Evolutionary conservation across 1,139 yeast species (phyloP), one percentile per base, ranked within the genome.

Genomic region (Magnusiomyces starmeri): DNA sequence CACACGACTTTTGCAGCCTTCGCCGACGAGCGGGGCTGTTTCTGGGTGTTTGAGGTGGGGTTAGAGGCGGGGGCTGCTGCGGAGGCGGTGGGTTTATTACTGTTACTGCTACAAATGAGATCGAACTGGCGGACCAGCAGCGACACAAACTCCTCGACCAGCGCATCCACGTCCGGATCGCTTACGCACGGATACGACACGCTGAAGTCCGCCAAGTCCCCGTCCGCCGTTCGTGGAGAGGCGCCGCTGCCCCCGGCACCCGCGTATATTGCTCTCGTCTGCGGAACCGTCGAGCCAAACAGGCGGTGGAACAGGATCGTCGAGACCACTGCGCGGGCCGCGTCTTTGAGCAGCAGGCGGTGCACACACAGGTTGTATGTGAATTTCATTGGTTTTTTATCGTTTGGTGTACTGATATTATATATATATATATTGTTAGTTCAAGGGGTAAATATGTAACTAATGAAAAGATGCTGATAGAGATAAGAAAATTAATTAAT

Each of bases 271-370:
- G 73, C 76, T 1, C 64, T 68, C 1, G 76, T 75, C 25, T 71
- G 65, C 1, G 94, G 90, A 1, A 70, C 67, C 26, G 83, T 72
- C 1, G 83, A 77, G 0, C 90, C 90, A 65, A 85, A 81, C 27
- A 83, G 70, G 47, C 95, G 68, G 54, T 81, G 81, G 64, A 85
- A 85, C 65, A 85, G 78, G 27, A 85, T 78, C 1, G 85, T 71
- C 74, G 85, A 81, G 55, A 84, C 64, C 39, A 83, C 66, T 65
- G 73, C 70, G 53, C 63, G 63, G 20, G 69, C 62, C 1, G 66
- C 69, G 26, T 73, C 76, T 32, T 64, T 62, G 12, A 66, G 59
- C 48, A 64, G 63, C 50, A 63, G 61, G 25, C 67, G 60, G 44
- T 71, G 75, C 1, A 70, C 65, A 1, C 63, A 64, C 26, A 73